Evolutionary conservation across 305 asterid genomes (phyloP).

Genomic region (Lippia alba): DNA sequence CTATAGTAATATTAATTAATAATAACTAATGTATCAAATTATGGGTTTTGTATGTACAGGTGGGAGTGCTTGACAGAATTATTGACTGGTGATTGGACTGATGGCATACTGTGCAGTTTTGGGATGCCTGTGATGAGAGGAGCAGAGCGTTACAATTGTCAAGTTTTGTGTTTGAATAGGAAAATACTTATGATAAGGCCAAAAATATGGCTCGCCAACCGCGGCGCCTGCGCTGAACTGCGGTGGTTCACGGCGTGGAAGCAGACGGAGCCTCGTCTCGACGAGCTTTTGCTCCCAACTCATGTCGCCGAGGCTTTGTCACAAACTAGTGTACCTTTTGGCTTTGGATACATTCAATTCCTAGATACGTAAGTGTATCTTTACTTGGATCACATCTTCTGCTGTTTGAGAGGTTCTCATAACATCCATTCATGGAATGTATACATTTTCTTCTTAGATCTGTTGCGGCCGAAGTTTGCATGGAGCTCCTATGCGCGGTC

Average conservation of each 20-base stretch:
- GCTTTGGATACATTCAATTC: constrained; percentile 71
- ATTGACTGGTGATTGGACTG: constrained; percentile 48
- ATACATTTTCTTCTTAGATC: constrained; percentile 46
- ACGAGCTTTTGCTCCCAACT: constrained; percentile 60
- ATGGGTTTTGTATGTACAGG: constrained; percentile 23
- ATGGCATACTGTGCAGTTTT: constrained; percentile 61
- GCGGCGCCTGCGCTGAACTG: constrained; percentile 57
- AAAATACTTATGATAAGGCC: constrained; percentile 75
- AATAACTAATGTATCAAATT: too few species aligned
- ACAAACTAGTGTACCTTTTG: constrained; percentile 69
- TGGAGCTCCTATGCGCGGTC: constrained; percentile 65
- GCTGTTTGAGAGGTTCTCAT: too few species aligned
- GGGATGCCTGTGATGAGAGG: constrained; percentile 80
- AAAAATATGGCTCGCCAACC: constrained; percentile 84
- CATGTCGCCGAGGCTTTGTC: constrained; percentile 57
- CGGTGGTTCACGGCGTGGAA: constrained; percentile 90
- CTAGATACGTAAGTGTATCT: constrained; percentile 59
- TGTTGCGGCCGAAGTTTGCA: constrained; percentile 80
- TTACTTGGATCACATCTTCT: background rate
- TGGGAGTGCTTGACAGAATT: constrained; percentile 52
- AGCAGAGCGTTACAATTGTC: constrained; percentile 72
- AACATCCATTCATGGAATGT: background rate
- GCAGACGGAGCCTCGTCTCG: constrained; percentile 47
- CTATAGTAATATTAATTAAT: too few species aligned
- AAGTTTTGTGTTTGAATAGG: constrained; percentile 67